A percentile compares a stretch with the other conserved stretches of the same genome.
Conservation (phyloP, 148 eudicot species). For the Heliosperma pusillum region DNA sequence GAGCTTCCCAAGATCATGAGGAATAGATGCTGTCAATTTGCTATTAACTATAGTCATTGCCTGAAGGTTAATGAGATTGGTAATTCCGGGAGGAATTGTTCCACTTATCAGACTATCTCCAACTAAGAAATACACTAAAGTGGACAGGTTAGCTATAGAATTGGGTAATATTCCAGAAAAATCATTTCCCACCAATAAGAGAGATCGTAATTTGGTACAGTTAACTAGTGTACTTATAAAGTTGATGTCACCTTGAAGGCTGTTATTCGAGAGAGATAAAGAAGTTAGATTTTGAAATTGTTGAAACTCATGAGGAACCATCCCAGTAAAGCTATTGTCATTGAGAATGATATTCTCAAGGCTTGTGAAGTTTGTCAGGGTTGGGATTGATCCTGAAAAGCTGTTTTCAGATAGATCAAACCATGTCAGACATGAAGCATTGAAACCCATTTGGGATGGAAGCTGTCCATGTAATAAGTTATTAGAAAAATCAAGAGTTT, state of each 20-base stretch:
- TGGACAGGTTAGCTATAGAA: slow-evolving; percentile 14
- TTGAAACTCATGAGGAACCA: slow-evolving; percentile 11
- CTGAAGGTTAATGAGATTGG: slow-evolving; percentile 20
- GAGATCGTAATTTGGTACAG: slow-evolving; percentile 10
- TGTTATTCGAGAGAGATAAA: neutral
- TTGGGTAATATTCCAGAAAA: slow-evolving; percentile 27
- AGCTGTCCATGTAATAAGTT: slow-evolving; percentile 32
- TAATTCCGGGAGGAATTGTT: slow-evolving; percentile 24
- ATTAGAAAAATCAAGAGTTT: neutral
- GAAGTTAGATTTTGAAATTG: neutral
- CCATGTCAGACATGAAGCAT: slow-evolving; percentile 19
- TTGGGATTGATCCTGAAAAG: slow-evolving; percentile 34
- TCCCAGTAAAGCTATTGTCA: slow-evolving; percentile 16
- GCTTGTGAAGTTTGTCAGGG: slow-evolving; percentile 32
- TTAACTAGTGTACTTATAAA: slow-evolving; percentile 28
- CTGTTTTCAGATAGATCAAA: slow-evolving; percentile 10
- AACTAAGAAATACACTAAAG: neutral
- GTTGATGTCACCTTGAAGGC: slow-evolving; percentile 24
- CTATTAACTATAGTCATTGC: neutral
- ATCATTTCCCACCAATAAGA: neutral
- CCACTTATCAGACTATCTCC: slow-evolving; percentile 7
- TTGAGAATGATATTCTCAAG: slow-evolving; percentile 9
- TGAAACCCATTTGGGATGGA: slow-evolving; percentile 22
- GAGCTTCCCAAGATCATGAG: slow-evolving; percentile 26
- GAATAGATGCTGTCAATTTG: slow-evolving; percentile 22